Evolutionary conservation across 495 filamentous ascomycete species (phyloP).

Genomic region (Penicillium lividum): DNA sequence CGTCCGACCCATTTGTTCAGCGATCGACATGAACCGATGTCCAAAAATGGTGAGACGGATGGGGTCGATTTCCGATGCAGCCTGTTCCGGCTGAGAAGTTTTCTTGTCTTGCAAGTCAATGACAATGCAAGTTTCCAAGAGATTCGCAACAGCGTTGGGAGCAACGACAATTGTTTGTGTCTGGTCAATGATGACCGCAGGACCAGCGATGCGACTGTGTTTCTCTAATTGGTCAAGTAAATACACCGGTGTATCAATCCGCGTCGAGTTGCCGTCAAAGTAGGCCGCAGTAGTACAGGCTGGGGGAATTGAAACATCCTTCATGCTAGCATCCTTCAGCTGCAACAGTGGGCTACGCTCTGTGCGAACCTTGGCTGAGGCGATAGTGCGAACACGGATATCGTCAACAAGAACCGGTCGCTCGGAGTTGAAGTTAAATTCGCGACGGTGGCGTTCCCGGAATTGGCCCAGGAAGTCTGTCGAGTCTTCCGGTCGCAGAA

Average conservation of each 20-base stretch:
- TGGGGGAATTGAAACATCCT: constrained; percentile 28
- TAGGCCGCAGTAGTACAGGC: constrained; percentile 44
- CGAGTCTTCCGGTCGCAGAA: constrained; percentile 42
- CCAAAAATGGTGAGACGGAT: constrained; percentile 96
- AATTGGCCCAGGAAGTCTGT: constrained; percentile 47
- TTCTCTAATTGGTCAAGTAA: constrained; percentile 75
- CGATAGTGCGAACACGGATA: constrained; percentile 51
- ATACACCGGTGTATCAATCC: constrained; percentile 82
- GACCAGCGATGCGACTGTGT: constrained; percentile 77
- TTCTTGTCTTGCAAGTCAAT: constrained; percentile 53
- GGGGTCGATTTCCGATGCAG: constrained; percentile 69
- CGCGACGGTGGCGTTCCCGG: constrained; percentile 47
- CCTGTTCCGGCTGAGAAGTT: constrained; percentile 18
- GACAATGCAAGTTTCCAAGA: constrained; percentile 47
- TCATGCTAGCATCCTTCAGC: constrained; percentile 34
- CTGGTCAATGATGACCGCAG: constrained; percentile 89
- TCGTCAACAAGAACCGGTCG: constrained; percentile 54
- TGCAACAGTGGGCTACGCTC: constrained; percentile 45
- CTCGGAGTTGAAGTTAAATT: constrained; percentile 56
- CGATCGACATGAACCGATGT: constrained; percentile 98
- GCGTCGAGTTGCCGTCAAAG: constrained; percentile 62
- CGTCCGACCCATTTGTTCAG: constrained; percentile 95
- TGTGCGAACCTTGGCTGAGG: constrained; percentile 42
- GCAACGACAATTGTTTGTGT: constrained; percentile 96
- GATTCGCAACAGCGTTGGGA: constrained; percentile 62